A percentile compares a stretch with the other conserved stretches of the same genome.
Conservation (phyloP, 257 asterid genomes). For the Sherardia arvensis region DNA sequence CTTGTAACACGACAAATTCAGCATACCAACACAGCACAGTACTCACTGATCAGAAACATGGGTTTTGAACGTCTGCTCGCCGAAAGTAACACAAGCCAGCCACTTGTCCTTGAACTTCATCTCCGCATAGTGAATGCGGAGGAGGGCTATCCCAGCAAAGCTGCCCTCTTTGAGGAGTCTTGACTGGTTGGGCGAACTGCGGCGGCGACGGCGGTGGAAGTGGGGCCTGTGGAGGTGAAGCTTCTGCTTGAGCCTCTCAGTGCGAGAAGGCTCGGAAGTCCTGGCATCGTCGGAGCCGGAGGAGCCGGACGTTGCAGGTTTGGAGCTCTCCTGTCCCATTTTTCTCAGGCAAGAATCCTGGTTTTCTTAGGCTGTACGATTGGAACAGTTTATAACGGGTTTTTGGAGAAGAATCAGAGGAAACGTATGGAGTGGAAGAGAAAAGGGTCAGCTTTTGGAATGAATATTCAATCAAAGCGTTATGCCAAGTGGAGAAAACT, state of each 20-base stretch:
- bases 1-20: neutral
- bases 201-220: constrained; percentile 36
- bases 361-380: no score
- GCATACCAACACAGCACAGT: neutral
- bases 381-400: neutral
- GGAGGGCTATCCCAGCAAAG: constrained; percentile 85
- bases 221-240: constrained; percentile 43
- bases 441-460: neutral
- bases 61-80: constrained; percentile 88
- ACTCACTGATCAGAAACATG: constrained; percentile 68
- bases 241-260: constrained; percentile 43
- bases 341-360: no score
- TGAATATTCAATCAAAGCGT: neutral
- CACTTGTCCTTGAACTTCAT: constrained; percentile 93
- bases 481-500: neutral
- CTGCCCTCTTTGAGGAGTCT: constrained; percentile 56
- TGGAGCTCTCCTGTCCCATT: neutral
- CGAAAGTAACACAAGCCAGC: constrained; percentile 84
- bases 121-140: constrained; percentile 71
- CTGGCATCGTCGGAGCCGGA: constrained; percentile 28
- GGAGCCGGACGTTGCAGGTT: neutral
- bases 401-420: neutral
- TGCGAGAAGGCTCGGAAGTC: constrained; percentile 31
- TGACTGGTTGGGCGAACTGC: neutral
- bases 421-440: neutral